Base-by-base conservation (phyloP, 148 eudicot species). In the Oxyria digyna region DNA sequence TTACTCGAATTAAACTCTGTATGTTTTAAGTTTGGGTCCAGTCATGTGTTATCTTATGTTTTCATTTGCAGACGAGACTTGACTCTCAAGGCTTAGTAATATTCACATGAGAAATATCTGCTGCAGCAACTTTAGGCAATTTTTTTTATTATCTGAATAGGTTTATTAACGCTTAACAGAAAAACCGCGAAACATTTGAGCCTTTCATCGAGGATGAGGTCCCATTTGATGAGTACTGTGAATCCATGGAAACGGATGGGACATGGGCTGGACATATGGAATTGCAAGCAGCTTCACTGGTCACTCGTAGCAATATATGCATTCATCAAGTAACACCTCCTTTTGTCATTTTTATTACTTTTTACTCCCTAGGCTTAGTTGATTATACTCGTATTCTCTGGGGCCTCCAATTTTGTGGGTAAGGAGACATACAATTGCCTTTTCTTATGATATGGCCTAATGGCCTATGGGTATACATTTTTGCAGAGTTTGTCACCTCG, bases 211-310 rank as follows among this genome's bases (percentile, higher is more conserved):
- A 93, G 80, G 96, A 93, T 82, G 96, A 85, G 17, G 84, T 81
- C 67, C 96, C 98, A 46, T 93, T 89, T 81, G 95, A 93, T 50
- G 81, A 89, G 54, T 93, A 93, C 71, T 93, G 92, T 64, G 78
- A 79, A 71, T 81, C 89, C 67, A 93, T 93, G 96, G 88, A 78
- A 41, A 79, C 89, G 75, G 96, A 93, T 81, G 96, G 98, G 46
- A 88, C 96, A 67, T 93, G 98, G 98, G 98, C 98, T 69, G 98
- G 98, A 70, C 67, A 93, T 82, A 88, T 93, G 96, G 98, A 93
- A 78, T 68, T 93, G 84, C 98, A 90, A 81, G 98, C 98, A 71
- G 95, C 96, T 75, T 89, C 98, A 66, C 85, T 93, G 67, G 92
- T 86, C 65, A 89, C 90, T 71, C 88, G 31, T 49, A 74, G 73